These are phyloP conservation scores for Chlamydomonas incerta DNA, from an alignment of 139 green algal genomes.

Conservation along the genomic window DNA sequence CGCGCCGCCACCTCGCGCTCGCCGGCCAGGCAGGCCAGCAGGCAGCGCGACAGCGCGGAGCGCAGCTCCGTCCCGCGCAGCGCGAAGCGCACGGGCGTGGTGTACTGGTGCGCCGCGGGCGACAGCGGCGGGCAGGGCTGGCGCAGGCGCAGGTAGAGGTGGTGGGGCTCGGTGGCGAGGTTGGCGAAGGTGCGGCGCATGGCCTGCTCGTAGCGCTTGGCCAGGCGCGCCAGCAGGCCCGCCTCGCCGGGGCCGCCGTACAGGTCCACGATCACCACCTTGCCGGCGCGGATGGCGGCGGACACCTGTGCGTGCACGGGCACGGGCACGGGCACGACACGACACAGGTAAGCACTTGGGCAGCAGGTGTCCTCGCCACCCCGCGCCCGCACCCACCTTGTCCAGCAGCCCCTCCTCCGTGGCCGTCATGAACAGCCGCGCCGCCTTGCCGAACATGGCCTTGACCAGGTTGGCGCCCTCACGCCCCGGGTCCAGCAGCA, in stretches of 20 bases:
- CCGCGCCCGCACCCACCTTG: neutral
- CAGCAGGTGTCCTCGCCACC: neutral
- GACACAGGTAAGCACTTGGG: too few relatives aligned
- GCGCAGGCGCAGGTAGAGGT: conserved; percentile 34
- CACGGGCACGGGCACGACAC: too few relatives aligned
- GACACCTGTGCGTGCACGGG: neutral
- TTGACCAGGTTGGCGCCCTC: conserved; percentile 46
- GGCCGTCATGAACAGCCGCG: conserved; percentile 18
- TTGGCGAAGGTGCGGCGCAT: conserved; percentile 35
- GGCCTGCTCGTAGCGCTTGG: conserved; percentile 34
- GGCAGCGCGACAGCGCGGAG: neutral
- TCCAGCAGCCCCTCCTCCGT: conserved; percentile 39
- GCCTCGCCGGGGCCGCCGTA: conserved; percentile 38
- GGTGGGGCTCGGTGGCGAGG: conserved; percentile 30
- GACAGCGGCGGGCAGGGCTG: neutral
- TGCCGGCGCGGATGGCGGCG: neutral
- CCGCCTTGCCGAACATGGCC: conserved; percentile 40
- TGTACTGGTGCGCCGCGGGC: conserved; percentile 27
- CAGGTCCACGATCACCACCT: conserved; percentile 33
- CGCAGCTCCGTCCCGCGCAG: conserved; percentile 35
- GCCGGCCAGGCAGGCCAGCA: conserved; percentile 1
- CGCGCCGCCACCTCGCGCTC: conserved; percentile 25
- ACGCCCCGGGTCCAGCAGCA: conserved; percentile 42
- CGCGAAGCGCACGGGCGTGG: conserved; percentile 43
- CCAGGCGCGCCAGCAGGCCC: conserved; percentile 26